Conservation (phyloP, 1,139 yeast species). For the Geotrichum restrictum region DNA sequence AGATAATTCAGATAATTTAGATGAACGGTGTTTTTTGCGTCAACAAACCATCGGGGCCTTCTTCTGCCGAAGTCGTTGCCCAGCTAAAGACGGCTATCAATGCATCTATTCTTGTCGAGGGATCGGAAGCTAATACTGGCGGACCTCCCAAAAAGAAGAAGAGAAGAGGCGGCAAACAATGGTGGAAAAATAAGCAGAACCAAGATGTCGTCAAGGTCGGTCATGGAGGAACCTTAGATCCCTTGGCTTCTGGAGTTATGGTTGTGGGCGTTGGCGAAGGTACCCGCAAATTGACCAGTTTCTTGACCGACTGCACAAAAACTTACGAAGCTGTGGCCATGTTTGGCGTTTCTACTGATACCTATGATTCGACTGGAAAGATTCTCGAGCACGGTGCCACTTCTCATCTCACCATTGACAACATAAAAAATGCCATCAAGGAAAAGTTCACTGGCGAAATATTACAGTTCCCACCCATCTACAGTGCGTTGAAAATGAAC, state of each 20-base stretch:
- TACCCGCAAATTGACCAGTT: slow-evolving; percentile 72
- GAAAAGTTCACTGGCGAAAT: slow-evolving; percentile 70
- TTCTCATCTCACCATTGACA: slow-evolving; percentile 55
- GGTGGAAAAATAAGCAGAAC: slow-evolving; percentile 22
- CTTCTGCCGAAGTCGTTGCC: slow-evolving; percentile 69
- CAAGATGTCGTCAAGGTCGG: slow-evolving; percentile 64
- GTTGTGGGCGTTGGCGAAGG: slow-evolving; percentile 90
- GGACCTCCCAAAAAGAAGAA: slow-evolving; percentile 9
- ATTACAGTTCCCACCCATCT: slow-evolving; percentile 90
- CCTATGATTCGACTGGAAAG: slow-evolving; percentile 91
- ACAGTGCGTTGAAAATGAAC: slow-evolving; percentile 88
- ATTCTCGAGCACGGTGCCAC: slow-evolving; percentile 56
- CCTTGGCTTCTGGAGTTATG: slow-evolving; percentile 87
- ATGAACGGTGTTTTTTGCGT: slow-evolving; percentile 79
- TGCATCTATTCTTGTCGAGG: slow-evolving; percentile 54
- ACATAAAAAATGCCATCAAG: slow-evolving; percentile 47
- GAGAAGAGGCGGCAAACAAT: slow-evolving; percentile 33
- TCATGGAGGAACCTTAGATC: slow-evolving; percentile 97
- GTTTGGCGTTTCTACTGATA: slow-evolving; percentile 85
- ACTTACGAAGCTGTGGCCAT: slow-evolving; percentile 80
- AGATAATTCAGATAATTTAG: too few relatives aligned
- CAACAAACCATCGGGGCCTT: slow-evolving; percentile 80
- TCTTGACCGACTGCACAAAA: slow-evolving; percentile 60
- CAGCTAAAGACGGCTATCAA: slow-evolving; percentile 62
- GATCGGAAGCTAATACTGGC: slow-evolving; percentile 19